Evolutionary conservation across 352 stramenopile genomes (phyloP).

Genomic region (Halophytophthora polymorphica): DNA sequence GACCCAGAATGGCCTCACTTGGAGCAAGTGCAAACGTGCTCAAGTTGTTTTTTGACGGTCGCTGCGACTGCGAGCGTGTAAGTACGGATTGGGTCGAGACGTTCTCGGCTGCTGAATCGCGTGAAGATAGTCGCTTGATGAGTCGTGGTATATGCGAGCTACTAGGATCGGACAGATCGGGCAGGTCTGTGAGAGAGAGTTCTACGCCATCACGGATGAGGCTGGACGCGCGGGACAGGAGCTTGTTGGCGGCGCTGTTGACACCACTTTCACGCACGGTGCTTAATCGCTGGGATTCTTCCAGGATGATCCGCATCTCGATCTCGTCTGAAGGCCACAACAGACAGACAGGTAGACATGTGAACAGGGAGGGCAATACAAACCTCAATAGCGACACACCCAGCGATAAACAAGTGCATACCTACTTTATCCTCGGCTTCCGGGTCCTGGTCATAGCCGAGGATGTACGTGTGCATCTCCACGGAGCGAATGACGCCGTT

Average conservation of each 20-base stretch:
- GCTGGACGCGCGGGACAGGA: constrained; percentile 3
- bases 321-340: constrained; percentile 43
- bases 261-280: constrained; percentile 27
- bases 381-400: not conserved
- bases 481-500: constrained; percentile 58
- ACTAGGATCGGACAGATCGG: constrained; percentile 38
- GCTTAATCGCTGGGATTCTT: constrained; percentile 55
- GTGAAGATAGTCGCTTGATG: constrained; percentile 37
- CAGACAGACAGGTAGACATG: not conserved
- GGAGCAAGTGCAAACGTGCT: constrained; percentile 4
- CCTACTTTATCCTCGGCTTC: constrained; percentile 65
- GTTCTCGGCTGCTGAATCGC: constrained; percentile 14
- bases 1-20: constrained; percentile 2
- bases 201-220: constrained; percentile 32
- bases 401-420: constrained; percentile 16
- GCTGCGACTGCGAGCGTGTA: constrained; percentile 39
- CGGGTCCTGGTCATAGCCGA: constrained; percentile 64
- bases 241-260: not conserved
- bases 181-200: constrained; percentile 52
- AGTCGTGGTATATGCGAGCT: constrained; percentile 14
- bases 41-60: constrained; percentile 10
- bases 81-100: constrained; percentile 17
- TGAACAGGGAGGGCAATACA: too few species aligned
- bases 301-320: constrained; percentile 75
- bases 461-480: constrained; percentile 39